Base-by-base conservation (phyloP, 129 eudicot genomes). In the Pittosporum tobira region DNA sequence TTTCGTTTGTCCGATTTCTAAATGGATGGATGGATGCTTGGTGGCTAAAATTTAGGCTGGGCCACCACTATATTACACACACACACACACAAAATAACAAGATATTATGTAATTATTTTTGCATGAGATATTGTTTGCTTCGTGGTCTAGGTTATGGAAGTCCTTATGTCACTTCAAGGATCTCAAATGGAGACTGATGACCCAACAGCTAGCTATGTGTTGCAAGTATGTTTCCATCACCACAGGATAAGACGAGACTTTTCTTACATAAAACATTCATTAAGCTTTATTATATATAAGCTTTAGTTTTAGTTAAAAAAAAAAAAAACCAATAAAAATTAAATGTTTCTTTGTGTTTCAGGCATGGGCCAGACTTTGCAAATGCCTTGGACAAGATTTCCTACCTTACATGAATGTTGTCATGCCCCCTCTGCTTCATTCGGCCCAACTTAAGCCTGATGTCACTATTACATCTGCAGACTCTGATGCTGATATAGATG, bases 281-380 rank as follows among this genome's bases (percentile, higher is more conserved):
- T 40, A 3, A 54, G 25, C 7, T 52, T 6, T 54, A n/a, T 31
- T 10, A 29, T 19, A 3, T 26, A 1, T n/a, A 18, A 22, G 43
- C 38, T 71, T n/a, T n/a, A n/a, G n/a, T n/a, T 38, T 18, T 25
- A 47, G 21, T 59, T 18, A 59, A 19, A 55, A 7, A 12, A 10
- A 49, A 61, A 29, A 7, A 12, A 10, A 49, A 61, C 24, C 23
- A 16, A 47, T 22, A 47, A 9, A 11, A 4, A 2, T 4, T 29
- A 19, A 65, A 59, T 26, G 46, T 58, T 65, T 30, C 11, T 48
- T 48, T 73, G 9, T 56, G 28, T 56, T 72, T 64, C 64, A 93
- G 99, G 99, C 99, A 61, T 93, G 99, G 99, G 99, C 99, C 56
- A 78, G 99, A 75, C 91, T 93, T 28, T 93, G 99, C 94, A 93